These are phyloP conservation scores for Globisporangium takayamanum DNA, from an alignment of 352 stramenopile genomes.

Conservation along the genomic window DNA sequence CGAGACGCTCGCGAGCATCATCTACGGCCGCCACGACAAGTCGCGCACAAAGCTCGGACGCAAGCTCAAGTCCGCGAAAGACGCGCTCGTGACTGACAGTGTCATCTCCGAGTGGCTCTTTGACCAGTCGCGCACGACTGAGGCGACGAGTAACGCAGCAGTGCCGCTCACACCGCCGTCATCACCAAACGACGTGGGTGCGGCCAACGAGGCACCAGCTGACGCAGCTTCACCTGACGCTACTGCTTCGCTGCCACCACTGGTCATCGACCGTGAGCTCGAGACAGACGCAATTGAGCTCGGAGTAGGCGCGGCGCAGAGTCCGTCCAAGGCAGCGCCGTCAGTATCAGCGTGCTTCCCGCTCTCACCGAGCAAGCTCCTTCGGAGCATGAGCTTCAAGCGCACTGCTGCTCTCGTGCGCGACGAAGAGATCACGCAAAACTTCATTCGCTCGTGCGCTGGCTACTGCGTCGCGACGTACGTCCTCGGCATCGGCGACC, in stretches of 20 bases:
- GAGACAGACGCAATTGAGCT: background rate
- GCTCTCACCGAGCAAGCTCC: conserved; percentile 33
- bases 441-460: conserved; percentile 86
- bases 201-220: too few relatives aligned
- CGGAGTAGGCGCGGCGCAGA: background rate
- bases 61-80: conserved; percentile 62
- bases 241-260: too few relatives aligned
- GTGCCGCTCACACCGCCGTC: conserved; percentile 1
- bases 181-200: background rate
- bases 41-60: conserved; percentile 53
- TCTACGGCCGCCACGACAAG: conserved; percentile 60
- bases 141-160: background rate
- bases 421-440: conserved; percentile 66
- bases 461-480: conserved; percentile 93
- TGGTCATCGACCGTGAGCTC: background rate
- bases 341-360: conserved; percentile 50
- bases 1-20: conserved; percentile 86
- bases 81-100: conserved; percentile 49
- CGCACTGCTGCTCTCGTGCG: conserved; percentile 11
- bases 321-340: conserved; percentile 1
- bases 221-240: too few relatives aligned
- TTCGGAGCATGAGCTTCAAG: conserved; percentile 24
- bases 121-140: background rate
- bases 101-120: conserved; percentile 79
- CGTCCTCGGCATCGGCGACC: conserved; percentile 90